Evolutionary conservation across 2,329 filamentous ascomycete genomes (phyloP).

Genomic region (Lecanosticta acicola): DNA sequence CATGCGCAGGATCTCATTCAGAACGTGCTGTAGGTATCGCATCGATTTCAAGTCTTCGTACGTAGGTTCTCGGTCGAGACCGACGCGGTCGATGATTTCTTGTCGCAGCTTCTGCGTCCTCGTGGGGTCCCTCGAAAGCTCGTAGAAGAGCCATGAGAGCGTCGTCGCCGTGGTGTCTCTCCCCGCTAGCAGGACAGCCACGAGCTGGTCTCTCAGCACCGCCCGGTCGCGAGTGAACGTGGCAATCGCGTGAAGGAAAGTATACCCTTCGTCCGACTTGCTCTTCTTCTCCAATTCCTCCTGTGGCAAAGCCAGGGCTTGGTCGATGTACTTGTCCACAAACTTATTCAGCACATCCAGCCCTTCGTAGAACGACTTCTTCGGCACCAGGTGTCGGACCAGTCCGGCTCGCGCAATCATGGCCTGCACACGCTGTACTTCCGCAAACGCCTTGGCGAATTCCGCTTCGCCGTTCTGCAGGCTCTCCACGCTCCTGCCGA

Average conservation of each 20-base stretch:
- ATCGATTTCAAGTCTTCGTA: slow-evolving; percentile 81
- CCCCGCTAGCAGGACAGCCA: slow-evolving; percentile 76
- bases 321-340: slow-evolving; percentile 71
- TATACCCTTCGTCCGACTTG: slow-evolving; percentile 68
- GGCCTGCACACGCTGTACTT: slow-evolving; percentile 70
- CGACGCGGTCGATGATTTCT: slow-evolving; percentile 66
- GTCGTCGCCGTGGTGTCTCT: slow-evolving; percentile 82
- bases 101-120: slow-evolving; percentile 62
- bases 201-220: slow-evolving; percentile 76
- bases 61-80: slow-evolving; percentile 54
- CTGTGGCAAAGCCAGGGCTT: slow-evolving; percentile 61
- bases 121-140: slow-evolving; percentile 66
- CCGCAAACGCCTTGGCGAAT: slow-evolving; percentile 77
- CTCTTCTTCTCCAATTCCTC: slow-evolving; percentile 68
- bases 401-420: slow-evolving; percentile 61
- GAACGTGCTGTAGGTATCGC: slow-evolving; percentile 62
- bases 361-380: slow-evolving; percentile 55
- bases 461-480: slow-evolving; percentile 52
- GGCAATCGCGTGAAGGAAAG: slow-evolving; percentile 80
- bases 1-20: slow-evolving; percentile 43
- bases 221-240: slow-evolving; percentile 63
- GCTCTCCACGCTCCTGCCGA: slow-evolving; percentile 67
- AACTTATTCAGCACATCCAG: slow-evolving; percentile 69
- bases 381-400: slow-evolving; percentile 58
- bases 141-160: slow-evolving; percentile 76